Evolutionary conservation across 768 basidiomycete genomes (phyloP), one percentile per base, ranked within the genome.

Genomic region (Boletus pseudo-olivaceus): DNA sequence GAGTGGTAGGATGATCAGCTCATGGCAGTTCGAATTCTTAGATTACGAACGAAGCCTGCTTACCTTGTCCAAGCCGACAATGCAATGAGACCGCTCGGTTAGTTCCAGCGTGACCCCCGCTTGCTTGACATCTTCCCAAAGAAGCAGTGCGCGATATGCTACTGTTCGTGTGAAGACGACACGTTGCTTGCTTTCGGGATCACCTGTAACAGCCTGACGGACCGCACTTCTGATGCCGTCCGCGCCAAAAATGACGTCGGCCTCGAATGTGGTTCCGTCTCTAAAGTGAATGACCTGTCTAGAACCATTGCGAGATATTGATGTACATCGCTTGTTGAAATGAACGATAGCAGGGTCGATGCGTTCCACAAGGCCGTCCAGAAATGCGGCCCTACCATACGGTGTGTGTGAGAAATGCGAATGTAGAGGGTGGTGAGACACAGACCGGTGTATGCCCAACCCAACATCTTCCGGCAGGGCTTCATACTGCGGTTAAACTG

Each of bases 241-340:
- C 40, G 67, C 66, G 27, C 78, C 80, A 37, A 84, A 68, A 6
- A 83, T 72, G 5, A 82, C 61, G 52, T 81, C 78, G 4, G 78
- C 68, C 55, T 76, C 73, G 52, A 77, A 67, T 0, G 66, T 72
- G 12, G 75, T 77, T 7, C 78, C 78, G 56, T 84, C 82, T 7
- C 73, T 60, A 55, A 84, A 85, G 26, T 73, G 68, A 5, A 84
- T 62, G 8, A 70, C 56, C 4, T 62, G 64, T 5, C 66, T 68
- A 9, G 68, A 66, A 19, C 44, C 29, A 8, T 62, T 49, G 12
- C 51, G 53, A 20, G 67, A 62, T n/a, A 80, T 61, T 10, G 69
- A 71, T 11, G 61, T 67, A 59, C 78, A 80, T 11, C 79, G 78
- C 58, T 80, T 82, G 61, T 78, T 73, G 67, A 83, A 80, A 57